Conservation (phyloP, 177 flowering plant species). For the Vitis hybrid region DNA sequence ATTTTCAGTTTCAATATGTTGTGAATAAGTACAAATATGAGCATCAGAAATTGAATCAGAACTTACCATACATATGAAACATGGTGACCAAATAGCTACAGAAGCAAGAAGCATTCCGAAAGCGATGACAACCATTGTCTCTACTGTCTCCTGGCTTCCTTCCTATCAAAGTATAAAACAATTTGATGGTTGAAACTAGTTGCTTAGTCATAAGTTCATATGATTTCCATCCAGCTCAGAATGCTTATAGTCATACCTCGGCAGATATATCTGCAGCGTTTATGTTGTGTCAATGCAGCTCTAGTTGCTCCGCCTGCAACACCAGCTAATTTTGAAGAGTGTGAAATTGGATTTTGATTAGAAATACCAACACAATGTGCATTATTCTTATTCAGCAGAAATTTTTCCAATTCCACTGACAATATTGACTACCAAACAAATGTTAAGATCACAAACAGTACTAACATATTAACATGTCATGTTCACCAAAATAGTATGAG, state of each 20-base stretch:
- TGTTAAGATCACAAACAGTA: too few species aligned
- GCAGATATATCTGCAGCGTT: conserved; percentile 99
- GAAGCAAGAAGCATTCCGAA: conserved; percentile 94
- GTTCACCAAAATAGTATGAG: too few species aligned
- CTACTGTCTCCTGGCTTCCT: conserved; percentile 97
- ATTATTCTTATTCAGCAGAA: too few species aligned
- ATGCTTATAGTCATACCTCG: conserved; percentile 52
- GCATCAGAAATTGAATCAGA: conserved; percentile 1
- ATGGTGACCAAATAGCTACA: conserved; percentile 76
- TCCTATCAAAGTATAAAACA: conserved; percentile 47
- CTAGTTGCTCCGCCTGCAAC: conserved; percentile 99
- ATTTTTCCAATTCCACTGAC: too few species aligned
- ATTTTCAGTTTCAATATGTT: too few species aligned
- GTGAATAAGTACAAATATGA: too few species aligned
- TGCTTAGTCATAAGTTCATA: not conserved
- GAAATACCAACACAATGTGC: too few species aligned
- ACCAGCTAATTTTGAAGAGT: conserved; percentile 62
- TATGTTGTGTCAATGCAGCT: conserved; percentile 97
- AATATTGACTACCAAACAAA: too few species aligned
- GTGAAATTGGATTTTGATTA: not conserved
- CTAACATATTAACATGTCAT: too few species aligned
- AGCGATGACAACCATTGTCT: conserved; percentile 96
- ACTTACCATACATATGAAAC: conserved; percentile 97
- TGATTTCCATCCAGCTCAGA: conserved; percentile 3
- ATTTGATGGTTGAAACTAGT: not conserved